These are phyloP conservation scores for Tricholoma flavovirens DNA, from an alignment of 768 basidiomycete genomes.

Conservation along the genomic window DNA sequence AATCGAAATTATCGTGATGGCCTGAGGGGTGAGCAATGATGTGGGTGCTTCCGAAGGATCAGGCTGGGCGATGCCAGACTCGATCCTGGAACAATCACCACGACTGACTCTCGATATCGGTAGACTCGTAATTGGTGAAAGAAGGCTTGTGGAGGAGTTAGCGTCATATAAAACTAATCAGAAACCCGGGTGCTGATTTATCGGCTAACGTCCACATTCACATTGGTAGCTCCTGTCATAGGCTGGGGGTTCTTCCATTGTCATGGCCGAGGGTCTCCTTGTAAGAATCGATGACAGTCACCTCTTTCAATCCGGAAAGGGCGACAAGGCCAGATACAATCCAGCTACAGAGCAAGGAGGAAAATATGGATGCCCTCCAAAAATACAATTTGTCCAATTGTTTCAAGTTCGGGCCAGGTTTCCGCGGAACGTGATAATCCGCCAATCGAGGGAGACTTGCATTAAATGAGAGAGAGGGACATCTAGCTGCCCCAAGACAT, in stretches of 20 bases:
- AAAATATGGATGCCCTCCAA: constrained; percentile 26
- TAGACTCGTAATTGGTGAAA: constrained; percentile 9
- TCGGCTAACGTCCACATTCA: too few species aligned
- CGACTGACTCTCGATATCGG: background rate
- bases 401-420: too few species aligned
- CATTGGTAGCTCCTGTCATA: background rate
- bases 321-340: constrained; percentile 16
- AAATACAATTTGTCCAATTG: background rate
- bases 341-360: constrained; percentile 23
- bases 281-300: constrained; percentile 1
- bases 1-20: constrained; percentile 22
- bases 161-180: too few species aligned
- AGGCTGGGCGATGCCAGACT: constrained; percentile 3
- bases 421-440: constrained; percentile 23
- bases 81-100: too few species aligned
- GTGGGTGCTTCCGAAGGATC: constrained; percentile 5
- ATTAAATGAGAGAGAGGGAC: background rate
- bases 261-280: constrained; percentile 25
- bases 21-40: constrained; percentile 16
- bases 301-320: constrained; percentile 24
- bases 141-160: constrained; percentile 12
- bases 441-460: background rate
- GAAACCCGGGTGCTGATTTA: too few species aligned
- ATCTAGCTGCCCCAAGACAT: background rate
- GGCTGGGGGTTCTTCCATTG: constrained; percentile 3